Evolutionary conservation across 176 grass and related monocot genomes (phyloP).

Genomic region (Cenchrus fungigraminus): DNA sequence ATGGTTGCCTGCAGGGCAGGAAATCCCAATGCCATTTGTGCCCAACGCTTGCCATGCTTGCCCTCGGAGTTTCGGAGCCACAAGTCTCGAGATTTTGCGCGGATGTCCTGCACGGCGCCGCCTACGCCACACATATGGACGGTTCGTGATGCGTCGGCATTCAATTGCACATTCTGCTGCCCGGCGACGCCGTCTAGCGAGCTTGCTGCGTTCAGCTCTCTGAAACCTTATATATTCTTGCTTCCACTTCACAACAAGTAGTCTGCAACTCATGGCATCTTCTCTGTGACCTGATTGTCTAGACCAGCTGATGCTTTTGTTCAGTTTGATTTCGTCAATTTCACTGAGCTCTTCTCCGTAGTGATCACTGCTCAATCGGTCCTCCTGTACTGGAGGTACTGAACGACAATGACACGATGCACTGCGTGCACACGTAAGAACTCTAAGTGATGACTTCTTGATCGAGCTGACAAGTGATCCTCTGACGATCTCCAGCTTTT

Average conservation of each 20-base stretch:
- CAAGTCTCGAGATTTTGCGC: conserved; percentile 29
- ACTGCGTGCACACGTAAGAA: conserved; percentile 28
- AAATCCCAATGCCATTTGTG: conserved; percentile 26
- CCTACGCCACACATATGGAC: conserved; percentile 16
- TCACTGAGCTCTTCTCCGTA: background rate
- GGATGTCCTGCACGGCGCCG: conserved; percentile 10
- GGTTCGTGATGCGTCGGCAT: conserved; percentile 18
- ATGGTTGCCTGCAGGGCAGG: conserved; percentile 43
- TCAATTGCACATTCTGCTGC: conserved; percentile 24
- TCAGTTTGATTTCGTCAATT: background rate
- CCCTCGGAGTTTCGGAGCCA: conserved; percentile 1
- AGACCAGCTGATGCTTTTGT: background rate
- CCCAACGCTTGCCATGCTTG: conserved; percentile 31
- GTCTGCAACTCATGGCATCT: background rate
- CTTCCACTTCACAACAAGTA: background rate
- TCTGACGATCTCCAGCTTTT: background rate
- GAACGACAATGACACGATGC: background rate
- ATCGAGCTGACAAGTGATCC: background rate
- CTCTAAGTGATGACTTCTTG: background rate
- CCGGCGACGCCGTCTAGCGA: background rate
- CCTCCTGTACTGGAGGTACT: background rate
- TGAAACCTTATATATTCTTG: conserved; percentile 11
- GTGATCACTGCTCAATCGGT: background rate
- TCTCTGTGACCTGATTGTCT: background rate
- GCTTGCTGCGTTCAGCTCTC: background rate